Percentiles rank a stretch among this genome's conserved stretches.
Evolutionary conservation across 2,329 filamentous ascomycete species (phyloP).

Genomic region (Colletotrichum sp.): DNA sequence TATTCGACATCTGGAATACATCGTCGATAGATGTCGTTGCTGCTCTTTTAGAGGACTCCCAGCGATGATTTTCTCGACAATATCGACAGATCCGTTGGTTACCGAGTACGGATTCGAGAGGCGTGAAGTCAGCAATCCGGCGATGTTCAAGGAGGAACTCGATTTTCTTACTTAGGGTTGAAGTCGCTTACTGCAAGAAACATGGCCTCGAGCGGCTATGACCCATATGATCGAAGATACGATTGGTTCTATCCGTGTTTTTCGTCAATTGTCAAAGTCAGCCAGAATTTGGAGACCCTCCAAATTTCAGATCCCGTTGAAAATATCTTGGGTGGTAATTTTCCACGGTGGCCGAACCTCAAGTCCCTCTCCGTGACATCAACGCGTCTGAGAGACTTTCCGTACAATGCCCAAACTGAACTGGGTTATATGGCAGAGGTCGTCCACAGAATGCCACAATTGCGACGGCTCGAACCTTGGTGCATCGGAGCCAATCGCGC

Average conservation of each 20-base stretch:
- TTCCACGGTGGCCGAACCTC: background rate
- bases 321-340: background rate
- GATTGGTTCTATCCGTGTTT: background rate
- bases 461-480: background rate
- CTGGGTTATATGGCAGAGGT: background rate
- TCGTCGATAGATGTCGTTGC: accelerated
- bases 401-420: background rate
- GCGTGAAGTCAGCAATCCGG: background rate
- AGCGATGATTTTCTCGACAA: background rate
- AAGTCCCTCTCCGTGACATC: background rate
- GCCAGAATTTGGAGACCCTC: background rate
- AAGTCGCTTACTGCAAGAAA: background rate
- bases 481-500: background rate
- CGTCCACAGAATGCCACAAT: background rate
- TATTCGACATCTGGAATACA: background rate
- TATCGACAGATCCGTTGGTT: background rate
- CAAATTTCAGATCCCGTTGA: background rate
- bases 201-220: background rate
- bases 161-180: background rate
- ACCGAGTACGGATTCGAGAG: background rate
- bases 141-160: background rate
- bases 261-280: background rate
- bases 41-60: background rate
- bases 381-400: accelerated
- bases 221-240: too few species aligned